Conservation (phyloP, 1,139 yeast species). For the Candida sanyaensis region DNA sequence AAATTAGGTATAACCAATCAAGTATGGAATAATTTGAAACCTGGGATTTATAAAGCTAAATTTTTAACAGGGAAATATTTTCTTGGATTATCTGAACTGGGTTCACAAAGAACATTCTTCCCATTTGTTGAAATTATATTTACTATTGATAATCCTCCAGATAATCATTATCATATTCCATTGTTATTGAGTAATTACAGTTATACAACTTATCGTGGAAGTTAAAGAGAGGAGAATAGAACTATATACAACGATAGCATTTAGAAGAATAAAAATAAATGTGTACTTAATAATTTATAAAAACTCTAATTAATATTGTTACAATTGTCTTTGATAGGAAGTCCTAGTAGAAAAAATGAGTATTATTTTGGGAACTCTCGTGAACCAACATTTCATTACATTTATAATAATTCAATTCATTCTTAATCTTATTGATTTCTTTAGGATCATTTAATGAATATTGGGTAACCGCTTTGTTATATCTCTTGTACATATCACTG, state of each 20-base stretch:
- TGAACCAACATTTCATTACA: slow-evolving; percentile 59
- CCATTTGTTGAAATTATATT: slow-evolving; percentile 83
- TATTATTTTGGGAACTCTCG: slow-evolving; percentile 49
- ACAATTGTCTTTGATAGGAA: neutral
- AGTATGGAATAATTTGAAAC: slow-evolving; percentile 44
- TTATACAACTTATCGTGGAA: slow-evolving; percentile 87
- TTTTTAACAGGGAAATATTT: slow-evolving; percentile 76
- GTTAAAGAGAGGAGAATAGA: slow-evolving; percentile 26
- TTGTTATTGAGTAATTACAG: slow-evolving; percentile 78
- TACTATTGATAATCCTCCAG: slow-evolving; percentile 64
- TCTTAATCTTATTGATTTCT: slow-evolving; percentile 49
- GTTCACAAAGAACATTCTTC: slow-evolving; percentile 58
- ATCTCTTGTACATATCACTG: slow-evolving; percentile 50
- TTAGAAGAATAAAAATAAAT: neutral
- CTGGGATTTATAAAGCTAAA: slow-evolving; percentile 73
- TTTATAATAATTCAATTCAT: slow-evolving; percentile 52
- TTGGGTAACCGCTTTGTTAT: slow-evolving; percentile 54
- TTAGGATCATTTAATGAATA: slow-evolving; percentile 47
- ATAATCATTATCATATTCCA: slow-evolving; percentile 85
- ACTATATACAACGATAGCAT: neutral
- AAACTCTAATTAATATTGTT: neutral
- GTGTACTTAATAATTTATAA: neutral
- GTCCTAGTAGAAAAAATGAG: slow-evolving; percentile 51
- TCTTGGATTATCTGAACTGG: slow-evolving; percentile 11
- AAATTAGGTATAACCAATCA: slow-evolving; percentile 32